Conservation (phyloP, 495 filamentous ascomycete genomes). For the Friedmanniomyces simplex region DNA sequence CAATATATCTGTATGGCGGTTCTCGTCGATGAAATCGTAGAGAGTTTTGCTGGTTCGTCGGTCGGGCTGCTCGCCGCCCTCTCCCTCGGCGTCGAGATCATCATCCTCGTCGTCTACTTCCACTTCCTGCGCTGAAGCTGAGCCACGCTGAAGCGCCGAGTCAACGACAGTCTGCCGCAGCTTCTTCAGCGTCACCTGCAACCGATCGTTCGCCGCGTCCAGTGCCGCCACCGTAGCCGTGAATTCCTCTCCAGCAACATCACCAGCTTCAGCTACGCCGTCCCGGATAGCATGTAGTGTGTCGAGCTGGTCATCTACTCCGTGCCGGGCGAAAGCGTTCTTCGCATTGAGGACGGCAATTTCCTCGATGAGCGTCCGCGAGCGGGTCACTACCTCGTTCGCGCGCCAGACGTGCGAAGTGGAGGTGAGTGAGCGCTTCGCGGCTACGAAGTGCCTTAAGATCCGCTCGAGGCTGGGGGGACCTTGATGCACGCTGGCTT, state of each 20-base stretch:
- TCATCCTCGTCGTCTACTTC: neutral
- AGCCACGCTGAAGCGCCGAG: slow-evolving; percentile 46
- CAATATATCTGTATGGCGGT: slow-evolving; percentile 59
- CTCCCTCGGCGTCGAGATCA: neutral
- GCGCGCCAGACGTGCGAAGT: slow-evolving; percentile 76
- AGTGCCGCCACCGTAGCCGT: slow-evolving; percentile 38
- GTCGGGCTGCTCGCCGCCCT: slow-evolving; percentile 34
- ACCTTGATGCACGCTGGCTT: slow-evolving; percentile 17
- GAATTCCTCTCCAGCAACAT: slow-evolving; percentile 47
- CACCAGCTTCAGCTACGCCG: slow-evolving; percentile 44
- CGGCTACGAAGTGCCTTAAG: slow-evolving; percentile 70
- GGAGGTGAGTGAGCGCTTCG: slow-evolving; percentile 84
- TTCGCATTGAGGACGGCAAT: slow-evolving; percentile 67
- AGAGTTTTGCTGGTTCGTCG: slow-evolving; percentile 56
- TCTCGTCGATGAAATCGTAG: slow-evolving; percentile 84
- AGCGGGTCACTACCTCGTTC: slow-evolving; percentile 71
- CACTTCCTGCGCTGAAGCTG: neutral
- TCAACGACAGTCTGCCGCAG: slow-evolving; percentile 66
- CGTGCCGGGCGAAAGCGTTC: slow-evolving; percentile 62
- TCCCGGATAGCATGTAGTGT: slow-evolving; percentile 57
- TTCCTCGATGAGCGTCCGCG: slow-evolving; percentile 67
- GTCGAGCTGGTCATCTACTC: slow-evolving; percentile 61
- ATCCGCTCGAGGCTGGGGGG: slow-evolving; percentile 53
- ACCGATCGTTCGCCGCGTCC: slow-evolving; percentile 60
- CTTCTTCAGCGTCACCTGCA: slow-evolving; percentile 59